A percentile compares a stretch with the other conserved stretches of the same genome.
Conservation (phyloP, 768 basidiomycete species). For the Lactifluus echinatus region DNA sequence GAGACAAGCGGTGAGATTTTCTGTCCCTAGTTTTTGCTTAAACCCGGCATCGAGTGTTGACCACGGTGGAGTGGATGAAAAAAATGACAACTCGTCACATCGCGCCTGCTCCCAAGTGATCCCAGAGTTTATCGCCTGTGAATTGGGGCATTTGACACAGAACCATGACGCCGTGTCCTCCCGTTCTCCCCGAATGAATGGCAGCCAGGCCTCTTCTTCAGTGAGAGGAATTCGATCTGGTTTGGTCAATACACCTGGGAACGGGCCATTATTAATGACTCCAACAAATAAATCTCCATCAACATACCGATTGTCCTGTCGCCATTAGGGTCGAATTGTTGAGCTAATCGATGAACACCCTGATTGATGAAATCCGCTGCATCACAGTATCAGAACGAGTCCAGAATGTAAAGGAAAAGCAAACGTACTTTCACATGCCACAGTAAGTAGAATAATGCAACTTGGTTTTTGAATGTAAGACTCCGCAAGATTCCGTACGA, state of each 20-base stretch:
- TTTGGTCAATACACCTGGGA: constrained; percentile 13
- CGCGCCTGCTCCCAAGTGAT: constrained; percentile 58
- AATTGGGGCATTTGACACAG: constrained; percentile 37
- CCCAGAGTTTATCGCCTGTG: constrained; percentile 40
- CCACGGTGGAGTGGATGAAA: constrained; percentile 46
- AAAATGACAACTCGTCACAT: constrained; percentile 46
- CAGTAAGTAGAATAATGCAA: constrained; percentile 54
- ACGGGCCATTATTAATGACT: background rate
- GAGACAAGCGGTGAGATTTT: constrained; percentile 46
- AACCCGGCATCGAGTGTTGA: constrained; percentile 41
- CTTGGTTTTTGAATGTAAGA: constrained; percentile 54
- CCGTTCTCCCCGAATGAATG: constrained; percentile 46
- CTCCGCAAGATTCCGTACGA: constrained; percentile 48
- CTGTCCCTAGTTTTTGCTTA: constrained; percentile 47
- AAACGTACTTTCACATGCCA: constrained; percentile 54
- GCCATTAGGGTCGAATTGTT: constrained; percentile 49
- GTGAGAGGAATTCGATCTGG: constrained; percentile 26
- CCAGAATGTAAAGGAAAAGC: background rate
- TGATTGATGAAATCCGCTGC: constrained; percentile 77
- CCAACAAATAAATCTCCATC: background rate
- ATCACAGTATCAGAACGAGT: background rate
- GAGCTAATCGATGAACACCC: constrained; percentile 60
- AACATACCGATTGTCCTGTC: constrained; percentile 60
- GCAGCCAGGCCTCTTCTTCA: constrained; percentile 49
- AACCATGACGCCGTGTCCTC: constrained; percentile 48